Evolutionary conservation across 2,329 filamentous ascomycete species (phyloP).

Genomic region (Fusarium miscanthi): DNA sequence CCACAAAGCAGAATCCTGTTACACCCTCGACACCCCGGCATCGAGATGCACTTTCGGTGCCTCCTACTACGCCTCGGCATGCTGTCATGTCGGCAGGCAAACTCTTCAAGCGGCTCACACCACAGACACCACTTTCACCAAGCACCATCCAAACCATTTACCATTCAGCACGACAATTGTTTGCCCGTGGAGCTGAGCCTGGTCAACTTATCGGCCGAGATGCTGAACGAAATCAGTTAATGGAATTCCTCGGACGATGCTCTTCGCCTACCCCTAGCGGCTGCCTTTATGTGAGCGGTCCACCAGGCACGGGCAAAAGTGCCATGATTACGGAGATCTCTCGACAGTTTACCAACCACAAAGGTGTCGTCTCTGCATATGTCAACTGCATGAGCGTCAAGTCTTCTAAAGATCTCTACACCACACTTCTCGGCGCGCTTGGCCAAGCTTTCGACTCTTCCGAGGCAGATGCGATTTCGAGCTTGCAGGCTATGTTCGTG

Average conservation of each 20-base stretch:
- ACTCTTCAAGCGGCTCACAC: slow-evolving; percentile 81
- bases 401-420: slow-evolving; percentile 85
- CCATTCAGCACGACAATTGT: slow-evolving; percentile 86
- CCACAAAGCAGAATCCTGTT: slow-evolving; percentile 61
- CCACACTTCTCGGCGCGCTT: slow-evolving; percentile 78
- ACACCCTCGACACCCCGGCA: slow-evolving; percentile 82
- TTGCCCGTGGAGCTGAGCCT: slow-evolving; percentile 81
- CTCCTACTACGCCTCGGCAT: slow-evolving; percentile 84
- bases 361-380: slow-evolving; percentile 75
- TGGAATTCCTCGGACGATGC: slow-evolving; percentile 74
- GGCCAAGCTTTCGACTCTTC: slow-evolving; percentile 67
- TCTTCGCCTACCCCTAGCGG: slow-evolving; percentile 72
- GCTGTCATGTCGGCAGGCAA: slow-evolving; percentile 81
- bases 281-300: slow-evolving; percentile 94
- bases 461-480: slow-evolving; percentile 74
- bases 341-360: slow-evolving; percentile 63
- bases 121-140: slow-evolving; percentile 78
- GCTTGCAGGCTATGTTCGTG: slow-evolving; percentile 77
- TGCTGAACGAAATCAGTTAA: slow-evolving; percentile 71
- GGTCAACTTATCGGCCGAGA: slow-evolving; percentile 83
- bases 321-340: slow-evolving; percentile 89
- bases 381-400: slow-evolving; percentile 99
- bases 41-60: slow-evolving; percentile 78
- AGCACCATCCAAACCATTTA: slow-evolving; percentile 80
- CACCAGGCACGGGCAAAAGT: slow-evolving; percentile 96